phyloP scores from a whole-genome alignment of 306 rosid species.

The Ammopiptanthus mongolicus region DNA sequence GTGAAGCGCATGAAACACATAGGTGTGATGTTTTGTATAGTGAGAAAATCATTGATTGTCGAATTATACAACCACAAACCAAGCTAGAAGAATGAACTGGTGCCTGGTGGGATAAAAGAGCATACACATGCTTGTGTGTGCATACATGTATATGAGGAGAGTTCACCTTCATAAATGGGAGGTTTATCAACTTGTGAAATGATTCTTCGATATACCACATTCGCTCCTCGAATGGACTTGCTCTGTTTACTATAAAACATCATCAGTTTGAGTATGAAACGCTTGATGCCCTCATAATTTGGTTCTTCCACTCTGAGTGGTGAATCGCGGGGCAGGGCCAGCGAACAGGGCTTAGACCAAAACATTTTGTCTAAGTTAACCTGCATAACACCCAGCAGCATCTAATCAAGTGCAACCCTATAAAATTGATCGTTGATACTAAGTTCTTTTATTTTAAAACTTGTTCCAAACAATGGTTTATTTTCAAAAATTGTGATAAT shows the following conservation, averaged over 20 bases:
- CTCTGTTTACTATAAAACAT: conserved; percentile 89
- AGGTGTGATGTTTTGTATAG: too few species aligned
- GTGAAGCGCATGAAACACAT: too few species aligned
- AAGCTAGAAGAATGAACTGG: too few species aligned
- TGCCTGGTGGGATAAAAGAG: too few species aligned
- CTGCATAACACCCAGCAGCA: conserved; percentile 36
- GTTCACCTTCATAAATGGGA: conserved; percentile 70
- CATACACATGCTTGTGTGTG: too few species aligned
- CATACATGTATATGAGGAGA: too few species aligned
- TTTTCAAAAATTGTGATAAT: background rate
- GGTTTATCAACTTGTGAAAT: conserved; percentile 84
- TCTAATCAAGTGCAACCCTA: background rate
- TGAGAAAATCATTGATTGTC: too few species aligned
- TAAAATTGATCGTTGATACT: background rate
- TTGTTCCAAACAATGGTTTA: too few species aligned
- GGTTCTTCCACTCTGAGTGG: conserved; percentile 78
- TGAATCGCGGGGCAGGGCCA: conserved; percentile 65
- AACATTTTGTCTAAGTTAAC: conserved; percentile 66
- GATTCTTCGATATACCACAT: conserved; percentile 66
- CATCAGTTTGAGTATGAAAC: conserved; percentile 52
- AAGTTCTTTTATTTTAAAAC: too few species aligned
- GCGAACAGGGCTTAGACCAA: conserved; percentile 78
- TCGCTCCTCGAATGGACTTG: conserved; percentile 88
- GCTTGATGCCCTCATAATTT: conserved; percentile 62
- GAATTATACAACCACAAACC: too few species aligned